A percentile compares a stretch with the other conserved stretches of the same genome.
phyloP scores from a whole-genome alignment of 805 yeast genomes.

The Wickerhamiella musiphila region DNA sequence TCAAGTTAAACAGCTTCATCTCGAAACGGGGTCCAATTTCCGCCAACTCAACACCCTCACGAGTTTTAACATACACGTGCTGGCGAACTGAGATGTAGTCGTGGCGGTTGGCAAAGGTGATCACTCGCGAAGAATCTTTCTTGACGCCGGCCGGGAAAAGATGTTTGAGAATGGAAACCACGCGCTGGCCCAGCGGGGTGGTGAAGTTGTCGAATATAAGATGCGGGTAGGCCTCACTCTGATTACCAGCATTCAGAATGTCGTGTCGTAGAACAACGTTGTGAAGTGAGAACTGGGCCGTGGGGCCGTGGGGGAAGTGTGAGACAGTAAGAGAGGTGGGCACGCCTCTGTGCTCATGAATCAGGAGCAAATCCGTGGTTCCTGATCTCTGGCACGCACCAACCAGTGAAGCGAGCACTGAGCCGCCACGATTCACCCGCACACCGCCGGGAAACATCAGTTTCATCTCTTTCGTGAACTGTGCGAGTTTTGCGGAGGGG shows the following conservation, averaged over 20 bases:
- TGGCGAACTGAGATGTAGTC: constrained; percentile 92
- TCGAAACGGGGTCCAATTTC: constrained; percentile 99
- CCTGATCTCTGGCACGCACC: constrained; percentile 67
- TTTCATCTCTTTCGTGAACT: constrained; percentile 84
- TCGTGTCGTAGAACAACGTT: constrained; percentile 92
- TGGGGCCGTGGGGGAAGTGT: constrained; percentile 97
- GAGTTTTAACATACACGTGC: constrained; percentile 80
- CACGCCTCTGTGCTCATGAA: constrained; percentile 96
- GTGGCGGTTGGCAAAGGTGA: constrained; percentile 75
- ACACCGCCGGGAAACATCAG: constrained; percentile 78
- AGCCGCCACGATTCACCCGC: constrained; percentile 84
- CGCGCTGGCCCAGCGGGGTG: constrained; percentile 65
- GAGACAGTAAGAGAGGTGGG: constrained; percentile 86
- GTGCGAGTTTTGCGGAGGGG: constrained; percentile 70
- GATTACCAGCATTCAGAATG: constrained; percentile 66
- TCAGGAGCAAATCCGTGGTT: constrained; percentile 64
- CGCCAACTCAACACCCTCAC: constrained; percentile 76
- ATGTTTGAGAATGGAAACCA: constrained; percentile 65
- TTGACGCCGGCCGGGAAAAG: constrained; percentile 95
- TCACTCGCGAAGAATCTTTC: constrained; percentile 75
- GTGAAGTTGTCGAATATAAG: constrained; percentile 80
- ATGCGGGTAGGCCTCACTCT: constrained; percentile 86
- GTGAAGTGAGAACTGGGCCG: constrained; percentile 84
- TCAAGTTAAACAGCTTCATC: constrained; percentile 79
- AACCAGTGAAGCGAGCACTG: constrained; percentile 68